Base-by-base conservation (phyloP, 768 basidiomycete genomes). In the Agaricus sinodeliciosus region DNA sequence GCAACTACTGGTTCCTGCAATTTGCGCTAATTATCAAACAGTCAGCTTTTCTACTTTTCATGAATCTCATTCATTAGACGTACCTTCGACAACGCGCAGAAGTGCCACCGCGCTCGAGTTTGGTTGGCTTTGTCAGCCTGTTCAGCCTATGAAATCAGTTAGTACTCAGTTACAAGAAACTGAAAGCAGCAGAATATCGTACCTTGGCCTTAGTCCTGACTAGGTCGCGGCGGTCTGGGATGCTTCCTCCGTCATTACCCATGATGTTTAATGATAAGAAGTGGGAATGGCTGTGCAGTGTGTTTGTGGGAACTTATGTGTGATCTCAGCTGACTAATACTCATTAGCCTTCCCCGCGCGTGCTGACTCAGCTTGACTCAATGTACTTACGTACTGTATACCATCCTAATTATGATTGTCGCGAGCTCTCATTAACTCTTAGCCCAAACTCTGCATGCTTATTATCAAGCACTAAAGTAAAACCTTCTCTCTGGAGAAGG, bases 11-110 rank as follows among this genome's bases (percentile, higher is more conserved):
- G 96, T 54, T 90, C 84, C 61, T 85, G 83, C 1, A 98, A 75
- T n/a, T 84, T 85, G 49, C 80, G 79, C 92, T 94, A 62, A 35
- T 16, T 2, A 22, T 37, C 16, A 44, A 9, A 12, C 52, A 7
- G 28, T 44, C 18, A 49, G 13, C 27, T 2, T 8, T 8, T 31
- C 11, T 31, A 31, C 31, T 11, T 11, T 7, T 31, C 31, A 39
- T 9, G 27, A 6, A 9, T 34, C 11, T 12, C 8, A 16, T 5
- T 22, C 43, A 8, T 15, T 9, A 12, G 18, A 64, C 73, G 48
- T 62, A 90, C 94, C 81, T 97, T 97, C 39, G 94, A 96, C 3
- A 99, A 74, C 8, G 94, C 93, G 64, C 96, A 99, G 65, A 90
- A 93, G 56, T 89, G 81, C 93, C 91, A 98, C 43, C 80, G 75